A percentile compares a stretch with the other conserved stretches of the same genome.
Evolutionary conservation across 2,329 filamentous ascomycete species (phyloP).

Genomic region (Cadophora sp.): DNA sequence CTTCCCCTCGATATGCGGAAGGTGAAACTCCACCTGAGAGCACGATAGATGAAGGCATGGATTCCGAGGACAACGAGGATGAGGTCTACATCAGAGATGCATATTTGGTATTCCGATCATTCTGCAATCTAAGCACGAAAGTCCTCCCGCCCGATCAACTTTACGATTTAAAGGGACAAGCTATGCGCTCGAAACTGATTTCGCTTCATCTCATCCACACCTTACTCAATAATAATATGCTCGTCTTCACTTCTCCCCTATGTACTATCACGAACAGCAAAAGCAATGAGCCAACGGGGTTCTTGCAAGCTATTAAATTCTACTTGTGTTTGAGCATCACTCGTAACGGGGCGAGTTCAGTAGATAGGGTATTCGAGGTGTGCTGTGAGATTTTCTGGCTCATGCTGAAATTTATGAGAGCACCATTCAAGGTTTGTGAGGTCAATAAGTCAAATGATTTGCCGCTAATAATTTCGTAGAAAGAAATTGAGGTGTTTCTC

Average conservation of each 20-base stretch:
- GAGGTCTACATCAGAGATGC: slow-evolving; percentile 97
- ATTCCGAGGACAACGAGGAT: slow-evolving; percentile 76
- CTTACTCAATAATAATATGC: slow-evolving; percentile 90
- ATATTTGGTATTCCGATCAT: slow-evolving; percentile 94
- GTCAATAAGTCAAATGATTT: not conserved
- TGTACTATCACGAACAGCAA: slow-evolving; percentile 93
- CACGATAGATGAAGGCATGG: slow-evolving; percentile 60
- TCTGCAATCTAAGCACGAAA: slow-evolving; percentile 97
- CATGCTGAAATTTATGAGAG: slow-evolving; percentile 91
- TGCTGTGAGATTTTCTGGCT: slow-evolving; percentile 98
- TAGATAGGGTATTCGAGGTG: slow-evolving; percentile 91
- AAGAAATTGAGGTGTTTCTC: slow-evolving; percentile 96
- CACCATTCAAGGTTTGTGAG: slow-evolving; percentile 81
- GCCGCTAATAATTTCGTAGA: slow-evolving; percentile 55
- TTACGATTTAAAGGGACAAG: slow-evolving; percentile 89
- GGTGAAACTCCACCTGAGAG: slow-evolving; percentile 63
- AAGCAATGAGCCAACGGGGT: slow-evolving; percentile 85
- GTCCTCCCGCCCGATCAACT: slow-evolving; percentile 87
- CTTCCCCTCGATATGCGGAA: slow-evolving; percentile 55
- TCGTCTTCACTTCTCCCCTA: slow-evolving; percentile 88
- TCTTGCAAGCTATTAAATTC: slow-evolving; percentile 94
- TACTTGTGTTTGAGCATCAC: slow-evolving; percentile 96
- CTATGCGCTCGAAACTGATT: slow-evolving; percentile 96
- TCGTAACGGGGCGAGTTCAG: slow-evolving; percentile 91
- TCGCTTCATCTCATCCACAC: slow-evolving; percentile 96